Evolutionary conservation across 140 eudicot genomes (phyloP), one percentile per base, ranked within the genome.

Genomic region (Bidens hawaiensis): DNA sequence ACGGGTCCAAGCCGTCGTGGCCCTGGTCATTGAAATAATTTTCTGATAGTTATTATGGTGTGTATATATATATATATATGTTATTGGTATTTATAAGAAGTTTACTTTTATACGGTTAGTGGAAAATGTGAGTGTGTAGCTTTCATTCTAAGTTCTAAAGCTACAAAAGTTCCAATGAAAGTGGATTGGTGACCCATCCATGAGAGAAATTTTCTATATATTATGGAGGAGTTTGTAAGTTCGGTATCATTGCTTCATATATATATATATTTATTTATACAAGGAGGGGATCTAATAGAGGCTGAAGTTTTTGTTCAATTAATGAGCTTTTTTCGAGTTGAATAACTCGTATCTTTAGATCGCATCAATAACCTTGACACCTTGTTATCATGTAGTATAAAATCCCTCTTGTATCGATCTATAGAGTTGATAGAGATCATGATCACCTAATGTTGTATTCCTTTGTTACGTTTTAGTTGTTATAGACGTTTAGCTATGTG

Each of bases 1-100:
- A 70, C 82, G 19, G 82, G 82, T 62, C 82, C 82, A 47, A 70
- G 70, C 25, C 82, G 42, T 67, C 82, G 70, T 53, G 82, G 82
- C 10, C 76, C 48, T 26, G 82, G 82, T 43, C 82, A 78, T 50
- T 78, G 48, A 72, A 22, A 8, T 31, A 11, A 14, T 5, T 16
- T n/a, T 54, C 5, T 42, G 11, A 4, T 26, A 54, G 15, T 51
- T 17, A 53, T 19, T 36, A 57, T 45, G 61, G 57, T 73, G n/a
- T n/a, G n/a, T n/a, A n/a, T n/a, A n/a, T n/a, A n/a, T n/a, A n/a
- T n/a, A n/a, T n/a, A 57, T 47, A 73, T 73, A 73, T 19, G 75
- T 71, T 71, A 2, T 59, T 60, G 36, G 53, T 33, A 2, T 15
- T 60, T 60, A 14, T 19, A 47, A 49, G 41, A 59, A 60, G 26